A percentile compares a stretch with the other conserved stretches of the same genome.
Evolutionary conservation across 2,329 filamentous ascomycete genomes (phyloP).

Genomic region (Fusarium goolgardi): DNA sequence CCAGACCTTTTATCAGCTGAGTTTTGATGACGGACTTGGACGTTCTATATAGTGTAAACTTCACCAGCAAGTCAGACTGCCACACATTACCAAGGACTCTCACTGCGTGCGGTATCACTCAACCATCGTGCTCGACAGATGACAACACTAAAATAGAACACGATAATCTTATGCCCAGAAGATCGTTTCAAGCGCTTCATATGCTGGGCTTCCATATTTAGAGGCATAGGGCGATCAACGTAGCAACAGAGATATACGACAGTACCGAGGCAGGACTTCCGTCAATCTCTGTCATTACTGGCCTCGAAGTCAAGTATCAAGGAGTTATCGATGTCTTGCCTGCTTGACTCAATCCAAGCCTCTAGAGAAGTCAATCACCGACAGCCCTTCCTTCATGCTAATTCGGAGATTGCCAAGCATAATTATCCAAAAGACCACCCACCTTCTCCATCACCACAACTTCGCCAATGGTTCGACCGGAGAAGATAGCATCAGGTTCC

Average conservation of each 20-base stretch:
- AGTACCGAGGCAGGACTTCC: conserved; percentile 12
- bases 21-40: conserved; percentile 32
- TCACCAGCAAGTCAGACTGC: conserved; percentile 36
- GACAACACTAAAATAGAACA: neutral
- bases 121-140: conserved; percentile 18
- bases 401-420: conserved; percentile 9
- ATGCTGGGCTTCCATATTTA: conserved; percentile 10
- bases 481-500: neutral
- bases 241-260: conserved; percentile 20
- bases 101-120: conserved; percentile 33
- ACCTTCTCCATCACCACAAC: conserved; percentile 13
- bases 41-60: conserved; percentile 36
- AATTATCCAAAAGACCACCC: conserved; percentile 12
- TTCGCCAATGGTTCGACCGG: conserved; percentile 4
- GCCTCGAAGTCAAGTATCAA: conserved; percentile 2
- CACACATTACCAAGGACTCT: conserved; percentile 37
- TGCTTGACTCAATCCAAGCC: conserved; percentile 14
- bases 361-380: conserved; percentile 12
- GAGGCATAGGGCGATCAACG: conserved; percentile 11
- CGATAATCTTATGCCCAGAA: neutral
- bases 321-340: conserved; percentile 4
- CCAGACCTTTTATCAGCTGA: conserved; percentile 34
- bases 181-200: conserved; percentile 8
- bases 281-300: neutral
- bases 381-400: conserved; percentile 9